phyloP scores from a whole-genome alignment of 83 land plant species.

The Diphasiastrum complanatum region DNA sequence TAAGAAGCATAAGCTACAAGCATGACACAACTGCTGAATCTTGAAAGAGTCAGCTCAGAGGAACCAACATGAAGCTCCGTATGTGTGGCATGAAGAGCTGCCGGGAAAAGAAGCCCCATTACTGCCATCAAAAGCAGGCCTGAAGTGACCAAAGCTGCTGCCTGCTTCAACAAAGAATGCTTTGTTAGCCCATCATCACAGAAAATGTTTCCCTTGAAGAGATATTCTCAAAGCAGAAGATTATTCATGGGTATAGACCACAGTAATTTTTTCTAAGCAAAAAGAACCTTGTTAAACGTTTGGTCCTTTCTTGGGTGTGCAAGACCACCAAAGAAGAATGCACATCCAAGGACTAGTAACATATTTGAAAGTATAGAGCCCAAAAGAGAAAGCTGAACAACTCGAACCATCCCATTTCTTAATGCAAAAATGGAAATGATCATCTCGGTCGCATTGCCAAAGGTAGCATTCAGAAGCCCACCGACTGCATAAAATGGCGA shows the following conservation, averaged over 20 bases:
- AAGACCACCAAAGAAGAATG: conserved; percentile 66
- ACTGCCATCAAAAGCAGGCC: conserved; percentile 74
- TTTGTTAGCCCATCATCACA: neutral
- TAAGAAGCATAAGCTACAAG: conserved; percentile 56
- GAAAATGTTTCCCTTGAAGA: no score
- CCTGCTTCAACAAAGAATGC: conserved; percentile 7
- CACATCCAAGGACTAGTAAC: conserved; percentile 67
- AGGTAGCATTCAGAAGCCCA: conserved; percentile 71
- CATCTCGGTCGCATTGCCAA: conserved; percentile 75
- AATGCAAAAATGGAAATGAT: conserved; percentile 65
- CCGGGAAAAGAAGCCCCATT: conserved; percentile 59
- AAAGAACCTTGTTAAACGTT: conserved; percentile 52
- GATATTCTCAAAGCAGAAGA: no score
- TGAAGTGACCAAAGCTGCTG: conserved; percentile 58
- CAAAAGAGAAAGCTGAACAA: conserved; percentile 59
- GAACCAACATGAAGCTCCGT: conserved; percentile 54
- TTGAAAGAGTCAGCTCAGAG: conserved; percentile 60
- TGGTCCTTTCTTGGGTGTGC: conserved; percentile 41
- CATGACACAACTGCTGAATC: conserved; percentile 66
- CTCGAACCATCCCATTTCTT: conserved; percentile 49
- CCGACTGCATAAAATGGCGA: conserved; percentile 41
- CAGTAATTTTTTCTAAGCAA: neutral
- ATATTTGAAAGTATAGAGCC: conserved; percentile 69
- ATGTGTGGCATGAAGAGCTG: conserved; percentile 61
- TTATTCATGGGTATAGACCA: neutral